Base-by-base conservation (phyloP, 768 basidiomycete genomes). In the Kwoniella sp. region DNA sequence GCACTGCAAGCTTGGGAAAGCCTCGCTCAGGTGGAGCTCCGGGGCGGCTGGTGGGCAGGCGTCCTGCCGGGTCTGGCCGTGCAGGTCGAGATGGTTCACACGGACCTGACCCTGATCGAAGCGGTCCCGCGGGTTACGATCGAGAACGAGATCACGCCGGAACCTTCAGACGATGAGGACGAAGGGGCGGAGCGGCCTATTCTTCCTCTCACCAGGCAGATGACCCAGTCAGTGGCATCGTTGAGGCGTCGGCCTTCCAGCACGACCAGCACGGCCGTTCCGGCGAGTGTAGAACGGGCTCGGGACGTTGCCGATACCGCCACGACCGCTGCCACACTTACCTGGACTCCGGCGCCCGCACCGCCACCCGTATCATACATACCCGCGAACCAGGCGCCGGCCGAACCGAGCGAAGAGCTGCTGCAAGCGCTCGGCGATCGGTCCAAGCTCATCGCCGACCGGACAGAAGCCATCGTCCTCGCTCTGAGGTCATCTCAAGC, bases 1-100 rank as follows among this genome's bases (percentile, higher is more conserved):
- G 39, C 29, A 4, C 15, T 54, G 2, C 52, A 54, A 23, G 28
- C 44, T 10, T 54, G 52, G 52, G 36, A 49, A 33, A 19, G 22
- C n/a, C 11, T 42, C 14, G 15, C 28, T n/a, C 28, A 32, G 34
- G 39, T 54, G 3, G 28, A 32, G 14, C 19, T 46, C 20, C 40
- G 23, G 23, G 52, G 52, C 10, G 38, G 47, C 11, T 36, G 22
- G 8, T 54, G 52, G 52, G 27, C 28, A 17, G 44, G 44, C 6
- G 22, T 54, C 14, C 22, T 54, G 23, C 52, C 52, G 11, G 17
- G n/a, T 7, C 52, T 40, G 5, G 52, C 45, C 11, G 31, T 40
- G 2, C 31, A 37, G 12, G 45, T 54, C 2, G 20, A 2, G 31
- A 54, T 54, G 44, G 17, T 40, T 19, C 45, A 54, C 38, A 54